phyloP scores from a whole-genome alignment of 2,329 filamentous ascomycete genomes.

The Penicillium brevicompactum region DNA sequence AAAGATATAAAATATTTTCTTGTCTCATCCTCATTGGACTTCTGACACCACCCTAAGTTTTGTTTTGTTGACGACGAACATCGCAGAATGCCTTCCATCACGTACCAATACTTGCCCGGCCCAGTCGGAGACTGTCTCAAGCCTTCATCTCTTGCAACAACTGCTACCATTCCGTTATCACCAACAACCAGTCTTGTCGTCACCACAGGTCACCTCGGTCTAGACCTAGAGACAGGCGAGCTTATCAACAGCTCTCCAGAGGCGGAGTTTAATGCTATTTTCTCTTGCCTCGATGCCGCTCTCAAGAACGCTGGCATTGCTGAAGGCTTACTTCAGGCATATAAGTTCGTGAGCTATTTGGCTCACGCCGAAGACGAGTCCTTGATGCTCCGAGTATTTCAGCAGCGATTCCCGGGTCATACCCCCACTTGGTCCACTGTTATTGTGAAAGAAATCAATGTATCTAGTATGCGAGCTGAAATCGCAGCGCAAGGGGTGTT shows the following conservation, averaged over 20 bases:
- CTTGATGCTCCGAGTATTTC: neutral
- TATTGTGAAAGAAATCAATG: slow-evolving; percentile 1
- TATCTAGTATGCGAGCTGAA: slow-evolving; percentile 12
- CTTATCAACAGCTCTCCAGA: neutral
- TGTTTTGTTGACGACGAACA: neutral
- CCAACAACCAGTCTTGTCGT: no score
- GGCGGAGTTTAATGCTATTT: slow-evolving; percentile 17
- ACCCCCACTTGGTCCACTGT: slow-evolving; percentile 12
- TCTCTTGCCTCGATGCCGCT: slow-evolving; percentile 16
- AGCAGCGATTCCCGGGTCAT: neutral
- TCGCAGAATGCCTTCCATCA: slow-evolving; percentile 2
- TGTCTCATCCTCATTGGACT: no score
- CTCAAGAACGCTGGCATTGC: slow-evolving; percentile 11
- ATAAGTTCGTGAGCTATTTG: no score
- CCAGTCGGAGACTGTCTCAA: slow-evolving; percentile 13
- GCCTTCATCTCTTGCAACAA: slow-evolving; percentile 11
- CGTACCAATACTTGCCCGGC: slow-evolving; percentile 12
- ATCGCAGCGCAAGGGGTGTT: neutral
- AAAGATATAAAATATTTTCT: no score
- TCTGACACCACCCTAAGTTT: no score
- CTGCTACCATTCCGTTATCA: neutral
- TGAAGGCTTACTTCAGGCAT: neutral
- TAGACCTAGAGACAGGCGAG: no score
- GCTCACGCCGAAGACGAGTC: neutral
- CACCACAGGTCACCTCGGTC: no score